Evolutionary conservation across 2,329 filamentous ascomycete species (phyloP).

Genomic region (Fusarium drepaniforme): DNA sequence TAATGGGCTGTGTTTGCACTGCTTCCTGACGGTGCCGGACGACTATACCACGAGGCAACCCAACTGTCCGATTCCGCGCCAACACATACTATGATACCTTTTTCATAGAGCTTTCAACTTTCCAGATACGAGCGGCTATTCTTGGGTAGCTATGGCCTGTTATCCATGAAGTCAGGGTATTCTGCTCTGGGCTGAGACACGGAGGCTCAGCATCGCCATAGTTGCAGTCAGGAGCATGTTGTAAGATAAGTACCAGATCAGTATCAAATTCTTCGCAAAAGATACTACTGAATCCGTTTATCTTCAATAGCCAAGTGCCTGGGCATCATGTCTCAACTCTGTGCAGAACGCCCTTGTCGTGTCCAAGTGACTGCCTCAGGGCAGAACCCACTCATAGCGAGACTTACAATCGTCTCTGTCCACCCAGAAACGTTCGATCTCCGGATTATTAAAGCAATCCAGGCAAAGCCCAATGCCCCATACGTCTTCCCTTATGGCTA

Average conservation of each 20-base stretch:
- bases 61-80: background rate
- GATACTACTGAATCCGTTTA: background rate
- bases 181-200: background rate
- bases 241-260: background rate
- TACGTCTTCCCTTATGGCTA: too few relatives aligned
- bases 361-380: background rate
- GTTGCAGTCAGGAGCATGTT: background rate
- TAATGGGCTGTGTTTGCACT: conserved; percentile 4
- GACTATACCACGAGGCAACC: fast-evolving
- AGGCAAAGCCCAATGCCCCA: too few relatives aligned
- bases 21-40: background rate
- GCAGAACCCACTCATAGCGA: background rate
- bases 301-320: background rate
- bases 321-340: background rate
- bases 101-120: background rate
- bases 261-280: background rate
- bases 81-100: background rate
- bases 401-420: too few relatives aligned
- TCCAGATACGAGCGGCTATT: background rate
- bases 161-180: background rate
- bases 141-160: background rate
- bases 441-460: too few relatives aligned
- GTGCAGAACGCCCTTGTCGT: background rate
- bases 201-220: background rate
- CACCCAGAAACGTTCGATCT: too few relatives aligned